Evolutionary conservation across 176 grass and related monocot genomes (phyloP), one percentile per base, ranked within the genome.

Genomic region (Leersia perrieri): DNA sequence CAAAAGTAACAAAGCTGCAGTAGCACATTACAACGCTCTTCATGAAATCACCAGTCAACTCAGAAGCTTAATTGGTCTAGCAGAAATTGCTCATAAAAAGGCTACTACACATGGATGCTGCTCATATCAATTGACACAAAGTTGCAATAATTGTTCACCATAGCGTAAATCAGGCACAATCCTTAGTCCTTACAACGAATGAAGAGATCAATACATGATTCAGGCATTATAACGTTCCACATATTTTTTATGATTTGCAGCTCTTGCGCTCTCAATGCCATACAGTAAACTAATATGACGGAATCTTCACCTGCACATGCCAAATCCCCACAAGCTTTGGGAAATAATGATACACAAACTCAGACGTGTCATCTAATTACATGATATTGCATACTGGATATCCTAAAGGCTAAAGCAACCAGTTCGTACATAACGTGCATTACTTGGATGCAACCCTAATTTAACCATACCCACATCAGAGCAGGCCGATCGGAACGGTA

Each of bases 351-450:
- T 62, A 5, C 2, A 81, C 14, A 47, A 60, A 35, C 18, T 13
- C 61, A 67, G 22, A 49, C 9, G 39, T 0, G 5, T 27, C 1
- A 16, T 1, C 0, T 2, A 20, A 87, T 75, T 11, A 22, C 12
- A 29, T 13, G 18, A 34, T 12, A 78, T 31, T 15, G 25, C 4
- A 75, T 5, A 0, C 32, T 5, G 28, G 18, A 0, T 61, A 15
- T 5, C 49, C 49, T 14, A 63, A 47, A 82, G 71, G 35, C 49
- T 14, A 63, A 47, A 82, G 71, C 36, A 70, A 63, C 11, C n/a
- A 49, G 41, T 64, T 11, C 33, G 31, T 31, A 9, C 11, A 70
- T 38, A 9, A 31, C 14, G 70, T 9, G 41, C 40, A 49, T 78
- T 40, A 69, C 66, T 26, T 26, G 12, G 25, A 70, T 11, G 38